Evolutionary conservation across 192 early-diverging fungal genomes (phyloP), one percentile per base, ranked within the genome.

Genomic region (Coemansia sp.): DNA sequence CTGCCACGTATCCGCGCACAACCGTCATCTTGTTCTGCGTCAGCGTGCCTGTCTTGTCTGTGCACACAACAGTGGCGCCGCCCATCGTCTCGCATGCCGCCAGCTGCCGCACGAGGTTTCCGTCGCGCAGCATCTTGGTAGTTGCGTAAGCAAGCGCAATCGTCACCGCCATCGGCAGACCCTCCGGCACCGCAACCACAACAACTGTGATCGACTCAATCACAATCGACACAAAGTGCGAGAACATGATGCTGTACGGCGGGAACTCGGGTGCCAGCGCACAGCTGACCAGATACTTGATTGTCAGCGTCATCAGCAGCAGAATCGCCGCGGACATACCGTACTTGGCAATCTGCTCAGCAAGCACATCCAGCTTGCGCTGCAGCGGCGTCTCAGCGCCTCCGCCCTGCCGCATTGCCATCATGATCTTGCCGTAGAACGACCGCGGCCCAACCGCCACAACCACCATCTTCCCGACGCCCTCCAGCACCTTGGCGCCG

Each of bases 271-370:
- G 72, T 17, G 77, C 77, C 20, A 90, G 43, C 7, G 88, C 74
- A 60, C 75, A 77, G 49, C 76, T 77, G 48, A 89, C 81, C 65
- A 90, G 84, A 72, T 87, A 88, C 75, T 89, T 90, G 72, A 89
- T 64, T 2, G 85, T 75, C 64, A 90, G 75, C 11, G 86, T 86
- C n/a, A 96, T 68, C 49, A 99, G 82, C 88, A 99, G 92, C 44
- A 90, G 65, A n/a, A 92, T 64, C 11, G 95, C 91, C 65, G 88
- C 89, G 63, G 85, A 87, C 74, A 93, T 86, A 49, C 95, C 97
- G 74, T 95, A 88, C 80, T 95, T 96, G 68, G 94, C 95, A 74
- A 99, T 99, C 73, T 91, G 85, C 75, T 99, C 94, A 10, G 95
- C 95, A 22, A 99, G 84, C 42, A 84, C 75, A 41, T 92, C 90